phyloP scores from a whole-genome alignment of 2,329 filamentous ascomycete species.

The Teratosphaeria nubilosa region DNA sequence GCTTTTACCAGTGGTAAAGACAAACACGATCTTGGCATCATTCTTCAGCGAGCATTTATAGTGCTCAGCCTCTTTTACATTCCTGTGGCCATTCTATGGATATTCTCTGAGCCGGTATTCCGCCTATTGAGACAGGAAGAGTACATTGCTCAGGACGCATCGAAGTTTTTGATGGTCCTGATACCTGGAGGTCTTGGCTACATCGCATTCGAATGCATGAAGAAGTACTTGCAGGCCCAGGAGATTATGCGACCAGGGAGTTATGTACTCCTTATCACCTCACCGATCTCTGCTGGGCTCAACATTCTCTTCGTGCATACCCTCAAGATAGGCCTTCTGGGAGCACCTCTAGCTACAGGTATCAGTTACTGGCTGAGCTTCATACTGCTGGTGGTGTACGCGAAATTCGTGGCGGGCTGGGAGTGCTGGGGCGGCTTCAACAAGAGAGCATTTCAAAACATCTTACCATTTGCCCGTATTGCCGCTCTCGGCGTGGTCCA shows the following conservation, averaged over 20 bases:
- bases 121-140: constrained; percentile 65
- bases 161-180: constrained; percentile 60
- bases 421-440: constrained; percentile 74
- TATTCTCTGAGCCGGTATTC: constrained; percentile 65
- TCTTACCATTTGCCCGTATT: constrained; percentile 61
- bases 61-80: constrained; percentile 64
- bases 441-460: constrained; percentile 53
- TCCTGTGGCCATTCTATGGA: constrained; percentile 64
- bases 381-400: constrained; percentile 61
- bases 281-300: constrained; percentile 47
- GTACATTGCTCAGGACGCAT: constrained; percentile 63
- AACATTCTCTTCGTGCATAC: constrained; percentile 64
- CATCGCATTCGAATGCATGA: constrained; percentile 74
- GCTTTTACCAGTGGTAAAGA: constrained; percentile 73
- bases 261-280: constrained; percentile 52
- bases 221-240: constrained; percentile 50
- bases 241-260: constrained; percentile 56
- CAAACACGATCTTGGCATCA: constrained; percentile 65
- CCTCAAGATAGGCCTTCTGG: constrained; percentile 60
- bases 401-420: constrained; percentile 57
- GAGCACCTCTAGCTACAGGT: constrained; percentile 71
- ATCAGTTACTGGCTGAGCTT: constrained; percentile 83
- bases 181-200: constrained; percentile 78
- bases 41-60: constrained; percentile 67
- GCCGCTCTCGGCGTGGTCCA: constrained; percentile 69